Percentiles rank a stretch among this genome's conserved stretches.
Evolutionary conservation across 768 basidiomycete species (phyloP).

Genomic region (Pleurotus pulmonarius): DNA sequence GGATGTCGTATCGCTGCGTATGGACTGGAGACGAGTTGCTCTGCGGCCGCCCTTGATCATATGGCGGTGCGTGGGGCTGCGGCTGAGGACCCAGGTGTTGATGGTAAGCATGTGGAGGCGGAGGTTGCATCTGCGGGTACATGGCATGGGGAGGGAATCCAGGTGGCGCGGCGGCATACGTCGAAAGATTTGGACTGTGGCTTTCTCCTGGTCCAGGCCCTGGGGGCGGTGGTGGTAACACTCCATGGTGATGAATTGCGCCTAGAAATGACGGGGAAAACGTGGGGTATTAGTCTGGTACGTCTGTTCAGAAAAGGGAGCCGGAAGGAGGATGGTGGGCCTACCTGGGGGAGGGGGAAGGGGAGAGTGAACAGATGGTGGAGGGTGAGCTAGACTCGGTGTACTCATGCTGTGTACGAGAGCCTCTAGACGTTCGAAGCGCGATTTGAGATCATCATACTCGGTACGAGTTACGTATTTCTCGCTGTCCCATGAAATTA

Average conservation of each 20-base stretch:
- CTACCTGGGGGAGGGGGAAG: slow-evolving; percentile 17
- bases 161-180: background rate
- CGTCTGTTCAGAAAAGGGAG: slow-evolving; percentile 29
- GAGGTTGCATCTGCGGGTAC: background rate
- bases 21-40: slow-evolving; percentile 4
- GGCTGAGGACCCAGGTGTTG: background rate
- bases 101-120: background rate
- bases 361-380: slow-evolving; percentile 13
- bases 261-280: slow-evolving; percentile 17
- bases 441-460: slow-evolving; percentile 69
- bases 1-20: slow-evolving; percentile 1
- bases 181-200: background rate
- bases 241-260: slow-evolving; percentile 6
- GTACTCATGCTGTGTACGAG: slow-evolving; percentile 33
- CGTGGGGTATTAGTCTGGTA: slow-evolving; percentile 25
- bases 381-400: slow-evolving; percentile 24
- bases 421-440: slow-evolving; percentile 58
- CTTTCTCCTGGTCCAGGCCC: background rate
- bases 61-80: slow-evolving; percentile 2
- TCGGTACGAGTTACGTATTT: slow-evolving; percentile 79
- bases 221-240: background rate
- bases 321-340: slow-evolving; percentile 16
- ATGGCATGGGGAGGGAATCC: background rate
- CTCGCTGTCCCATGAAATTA: slow-evolving; percentile 41
- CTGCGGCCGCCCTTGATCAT: background rate